Evolutionary conservation across 2,329 filamentous ascomycete genomes (phyloP).

Genomic region (Microsporum ferrugineum): DNA sequence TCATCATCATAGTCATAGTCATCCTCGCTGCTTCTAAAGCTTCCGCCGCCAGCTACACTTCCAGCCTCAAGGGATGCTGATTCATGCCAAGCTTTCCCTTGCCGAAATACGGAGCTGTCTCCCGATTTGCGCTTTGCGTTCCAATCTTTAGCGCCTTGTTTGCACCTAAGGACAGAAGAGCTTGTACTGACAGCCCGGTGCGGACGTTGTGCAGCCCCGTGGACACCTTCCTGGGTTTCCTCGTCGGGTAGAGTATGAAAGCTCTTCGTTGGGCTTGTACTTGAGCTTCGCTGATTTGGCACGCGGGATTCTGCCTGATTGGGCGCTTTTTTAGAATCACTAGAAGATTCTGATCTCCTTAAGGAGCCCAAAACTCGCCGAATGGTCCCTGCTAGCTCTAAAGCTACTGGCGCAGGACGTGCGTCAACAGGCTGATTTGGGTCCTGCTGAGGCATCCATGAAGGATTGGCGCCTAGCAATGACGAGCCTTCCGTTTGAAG

Average conservation of each 20-base stretch:
- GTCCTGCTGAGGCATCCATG: constrained; percentile 19
- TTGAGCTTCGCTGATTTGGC: constrained; percentile 15
- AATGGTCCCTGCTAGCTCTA: background rate
- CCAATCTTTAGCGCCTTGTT: constrained; percentile 44
- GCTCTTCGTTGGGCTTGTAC: constrained; percentile 19
- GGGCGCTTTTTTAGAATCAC: background rate
- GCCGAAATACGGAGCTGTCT: constrained; percentile 11
- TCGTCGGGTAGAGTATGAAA: constrained; percentile 11
- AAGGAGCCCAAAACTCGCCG: constrained; percentile 47
- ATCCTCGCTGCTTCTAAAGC: constrained; percentile 8
- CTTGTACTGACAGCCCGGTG: constrained; percentile 40
- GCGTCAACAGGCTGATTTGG: constrained; percentile 11
- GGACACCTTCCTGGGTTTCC: background rate
- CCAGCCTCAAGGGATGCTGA: constrained; percentile 5
- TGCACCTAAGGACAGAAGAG: constrained; percentile 37
- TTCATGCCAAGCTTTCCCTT: constrained; percentile 6
- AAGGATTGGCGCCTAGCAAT: constrained; percentile 37
- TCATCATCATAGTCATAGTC: constrained; percentile 26
- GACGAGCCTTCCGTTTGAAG: constrained; percentile 43
- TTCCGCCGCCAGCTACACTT: background rate
- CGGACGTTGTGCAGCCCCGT: background rate
- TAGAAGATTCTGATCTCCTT: constrained; percentile 15
- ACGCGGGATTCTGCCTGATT: background rate
- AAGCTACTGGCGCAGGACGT: constrained; percentile 43
- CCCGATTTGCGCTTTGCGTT: constrained; percentile 26